Conservation (phyloP, 345 rosid genomes). For the Noccaea caerulescens region DNA sequence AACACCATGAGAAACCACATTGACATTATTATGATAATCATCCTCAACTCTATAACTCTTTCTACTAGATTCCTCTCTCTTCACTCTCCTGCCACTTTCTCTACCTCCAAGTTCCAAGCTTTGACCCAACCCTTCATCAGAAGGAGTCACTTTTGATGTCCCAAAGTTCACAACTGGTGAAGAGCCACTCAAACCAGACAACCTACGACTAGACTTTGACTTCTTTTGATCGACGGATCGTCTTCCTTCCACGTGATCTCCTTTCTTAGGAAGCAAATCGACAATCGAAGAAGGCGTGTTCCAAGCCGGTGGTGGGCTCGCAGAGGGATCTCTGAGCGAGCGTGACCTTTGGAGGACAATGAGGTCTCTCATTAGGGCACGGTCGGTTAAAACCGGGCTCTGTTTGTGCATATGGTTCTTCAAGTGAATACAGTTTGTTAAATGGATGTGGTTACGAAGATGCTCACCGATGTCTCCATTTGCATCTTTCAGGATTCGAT, state of each 20-base stretch:
- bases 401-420: constrained; percentile 99
- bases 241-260: constrained; percentile 56
- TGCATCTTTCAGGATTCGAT: constrained; percentile 85
- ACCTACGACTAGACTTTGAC: constrained; percentile 60
- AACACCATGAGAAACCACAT: constrained; percentile 48
- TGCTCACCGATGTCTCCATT: constrained; percentile 93
- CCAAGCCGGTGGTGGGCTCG: constrained; percentile 92
- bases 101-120: constrained; percentile 50
- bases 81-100: constrained; percentile 63
- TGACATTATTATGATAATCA: constrained; percentile 48
- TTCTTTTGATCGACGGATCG: constrained; percentile 58
- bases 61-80: constrained; percentile 66
- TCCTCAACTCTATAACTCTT: constrained; percentile 56
- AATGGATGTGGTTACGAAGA: constrained; percentile 91
- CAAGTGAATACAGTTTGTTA: constrained; percentile 94
- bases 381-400: constrained; percentile 75
- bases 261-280: constrained; percentile 73
- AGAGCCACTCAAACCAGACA: constrained; percentile 69
- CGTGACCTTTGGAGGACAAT: constrained; percentile 86
- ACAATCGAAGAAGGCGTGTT: constrained; percentile 69
- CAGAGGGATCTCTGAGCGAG: constrained; percentile 91
- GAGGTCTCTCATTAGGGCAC: constrained; percentile 89
- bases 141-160: constrained; percentile 64
- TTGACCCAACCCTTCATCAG: constrained; percentile 48
- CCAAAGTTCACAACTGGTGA: constrained; percentile 59